Base-by-base conservation (phyloP, 768 basidiomycete species). In the Collybia sordida region DNA sequence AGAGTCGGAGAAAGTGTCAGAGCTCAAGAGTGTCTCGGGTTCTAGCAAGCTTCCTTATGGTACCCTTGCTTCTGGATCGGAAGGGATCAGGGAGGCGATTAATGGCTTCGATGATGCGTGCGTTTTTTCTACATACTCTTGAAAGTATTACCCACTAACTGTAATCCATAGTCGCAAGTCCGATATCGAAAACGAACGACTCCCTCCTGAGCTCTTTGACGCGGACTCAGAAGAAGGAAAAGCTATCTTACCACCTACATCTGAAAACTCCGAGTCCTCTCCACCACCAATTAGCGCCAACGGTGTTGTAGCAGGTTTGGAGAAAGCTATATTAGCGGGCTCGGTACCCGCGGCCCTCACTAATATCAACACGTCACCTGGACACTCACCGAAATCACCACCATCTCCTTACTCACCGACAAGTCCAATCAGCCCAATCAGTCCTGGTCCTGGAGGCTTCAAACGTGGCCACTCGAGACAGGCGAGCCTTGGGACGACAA, bases 171-270 rank as follows among this genome's bases (percentile, higher is more conserved):
- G 93, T 36, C 93, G 94, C 53, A 95, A 94, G 73, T 93, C 90
- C 38, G 97, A 98, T 75, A 98, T 98, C 57, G 96, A 98, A 71
- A 98, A 98, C 71, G 97, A 99, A 69, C 88, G 94, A 27, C 75
- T 98, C n/a, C 97, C 96, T 2, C 96, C 96, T 2, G 93, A 98
- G 14, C 78, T 99, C 15, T 88, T 93, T 64, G 95, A 98, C 61
- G 86, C 84, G 5, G 72, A 79, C 54, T 86, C 83, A 8, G 81
- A 81, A 55, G 85, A 88, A 68, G 86, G 84, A 49, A 83, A 80
- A 55, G 82, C 86, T 6, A 80, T 84, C 54, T 60, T 89, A 31
- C 71, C 77, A 1, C 64, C 85, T 0, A 82, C 87, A 1, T 70
- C 70, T 9, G 87, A 85, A 39, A 65, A 62, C 12, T 55, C 61